Base-by-base conservation (phyloP, 352 stramenopile genomes). In the Thalassiosira pacifica region DNA sequence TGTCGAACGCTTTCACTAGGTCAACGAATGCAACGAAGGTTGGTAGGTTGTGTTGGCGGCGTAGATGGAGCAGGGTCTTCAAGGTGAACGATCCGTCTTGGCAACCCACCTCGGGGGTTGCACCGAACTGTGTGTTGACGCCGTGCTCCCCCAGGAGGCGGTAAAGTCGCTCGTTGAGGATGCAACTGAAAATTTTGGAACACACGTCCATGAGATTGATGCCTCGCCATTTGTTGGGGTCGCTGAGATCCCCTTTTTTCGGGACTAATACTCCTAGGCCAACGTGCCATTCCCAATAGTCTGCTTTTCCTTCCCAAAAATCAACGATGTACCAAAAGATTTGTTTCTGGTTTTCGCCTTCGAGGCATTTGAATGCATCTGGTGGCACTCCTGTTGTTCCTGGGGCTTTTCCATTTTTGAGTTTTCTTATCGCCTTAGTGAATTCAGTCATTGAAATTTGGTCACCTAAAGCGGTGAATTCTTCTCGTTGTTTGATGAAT, bases 1-100 rank as follows among this genome's bases (percentile, higher is more conserved):
- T 90, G 57, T 90, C 84, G 57, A 70, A 87, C 5, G 79, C 79
- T 77, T 90, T 90, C 1, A 89, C 83, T 19, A 89, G 68, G 31
- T 89, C 79, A 8, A 76, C 60, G 73, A 89, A 89, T 0, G 18
- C 60, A 9, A 78, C 70, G 26, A 72, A 75, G 2, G 76, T 75
- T 24, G 16, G 24, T 0, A 79, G 42, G 61, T 83, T 76, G 65
- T 87, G 75, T 24, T 86, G 57, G 10, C 40, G 61, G 0, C 72
- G n/a, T 16, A 75, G 37, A 29, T 87, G 69, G 11, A 89, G 77
- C 1, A 82, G 48, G 2, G 70, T 71, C 71, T 87, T 86, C 16
- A 89, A 19, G 0, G 66, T 84, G 68, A 80, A 89, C 19, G 37
- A 67, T 1, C 72, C 64, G 61, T 89, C 83, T 66, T 60, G 26